Percentiles rank a stretch among this genome's conserved stretches.
phyloP scores from a whole-genome alignment of 306 rosid genomes.

The Cicer pinnatifidum region DNA sequence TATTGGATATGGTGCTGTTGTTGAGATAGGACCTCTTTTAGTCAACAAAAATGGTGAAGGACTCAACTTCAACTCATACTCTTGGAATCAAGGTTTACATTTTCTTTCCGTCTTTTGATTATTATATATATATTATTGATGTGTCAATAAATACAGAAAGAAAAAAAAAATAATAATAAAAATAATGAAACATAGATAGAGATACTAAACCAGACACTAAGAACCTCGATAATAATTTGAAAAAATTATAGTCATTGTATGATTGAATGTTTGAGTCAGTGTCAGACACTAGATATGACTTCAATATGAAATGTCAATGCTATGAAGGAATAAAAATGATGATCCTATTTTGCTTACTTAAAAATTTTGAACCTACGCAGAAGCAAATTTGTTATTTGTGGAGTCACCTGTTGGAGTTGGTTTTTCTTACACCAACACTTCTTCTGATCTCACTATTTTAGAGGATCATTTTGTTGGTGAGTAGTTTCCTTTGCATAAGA shows the following conservation, averaged over 20 bases:
- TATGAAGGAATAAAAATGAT: neutral
- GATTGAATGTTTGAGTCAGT: no score
- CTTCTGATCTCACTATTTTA: conserved; percentile 61
- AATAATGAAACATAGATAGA: neutral
- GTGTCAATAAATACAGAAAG: conserved; percentile 29
- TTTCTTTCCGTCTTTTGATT: conserved; percentile 3
- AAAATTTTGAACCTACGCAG: conserved; percentile 45
- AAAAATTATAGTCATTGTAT: no score
- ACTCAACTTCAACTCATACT: conserved; percentile 48
- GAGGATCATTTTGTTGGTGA: conserved; percentile 62
- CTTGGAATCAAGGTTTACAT: conserved; percentile 61
- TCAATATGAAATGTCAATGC: no score
- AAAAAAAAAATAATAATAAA: neutral
- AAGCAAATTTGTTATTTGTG: conserved; percentile 61
- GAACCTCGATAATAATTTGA: no score
- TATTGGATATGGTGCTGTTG: conserved; percentile 61
- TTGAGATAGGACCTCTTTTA: conserved; percentile 61
- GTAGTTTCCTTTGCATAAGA: conserved; percentile 43
- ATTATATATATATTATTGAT: neutral
- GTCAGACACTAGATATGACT: no score
- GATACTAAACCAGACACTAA: no score
- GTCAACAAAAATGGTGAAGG: conserved; percentile 57
- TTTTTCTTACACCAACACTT: conserved; percentile 59
- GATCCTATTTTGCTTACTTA: conserved; percentile 11
- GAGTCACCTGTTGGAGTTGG: conserved; percentile 73